Conservation (phyloP, 1,284 basidiomycete species). For the Coriolopsis trogii region DNA sequence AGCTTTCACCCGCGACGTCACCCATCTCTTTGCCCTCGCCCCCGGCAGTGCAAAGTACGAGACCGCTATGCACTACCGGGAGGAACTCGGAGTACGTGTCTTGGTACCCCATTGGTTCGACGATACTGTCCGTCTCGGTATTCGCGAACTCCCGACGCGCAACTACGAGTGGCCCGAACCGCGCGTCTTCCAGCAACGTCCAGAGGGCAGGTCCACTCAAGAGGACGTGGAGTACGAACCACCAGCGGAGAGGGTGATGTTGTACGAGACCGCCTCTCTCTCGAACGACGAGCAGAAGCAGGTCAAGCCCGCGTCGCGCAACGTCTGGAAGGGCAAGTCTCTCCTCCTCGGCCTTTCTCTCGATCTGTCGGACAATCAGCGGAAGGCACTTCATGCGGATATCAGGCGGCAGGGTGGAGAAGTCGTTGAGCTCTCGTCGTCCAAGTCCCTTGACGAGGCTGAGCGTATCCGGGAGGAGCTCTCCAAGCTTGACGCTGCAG, state of each 20-base stretch:
- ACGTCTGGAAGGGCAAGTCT: constrained; percentile 51
- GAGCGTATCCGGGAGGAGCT: constrained; percentile 39
- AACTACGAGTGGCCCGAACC: constrained; percentile 80
- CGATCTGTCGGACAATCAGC: constrained; percentile 50
- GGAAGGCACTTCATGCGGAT: constrained; percentile 56
- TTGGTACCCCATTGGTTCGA: constrained; percentile 86
- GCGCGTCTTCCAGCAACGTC: constrained; percentile 41
- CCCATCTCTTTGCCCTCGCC: constrained; percentile 76
- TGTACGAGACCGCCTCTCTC: constrained; percentile 45
- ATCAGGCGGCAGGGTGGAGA: constrained; percentile 61
- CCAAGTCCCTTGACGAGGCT: constrained; percentile 29
- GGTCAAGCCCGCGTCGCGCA: constrained; percentile 19
- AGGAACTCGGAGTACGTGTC: constrained; percentile 58
- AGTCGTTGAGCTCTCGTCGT: constrained; percentile 43
- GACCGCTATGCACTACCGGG: constrained; percentile 61
- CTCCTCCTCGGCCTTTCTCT: constrained; percentile 65
- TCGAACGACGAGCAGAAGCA: constrained; percentile 23
- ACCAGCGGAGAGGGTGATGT: constrained; percentile 43
- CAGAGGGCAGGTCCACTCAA: constrained; percentile 24
- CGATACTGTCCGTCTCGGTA: constrained; percentile 69
- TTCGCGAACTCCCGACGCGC: constrained; percentile 54
- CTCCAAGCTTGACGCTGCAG: constrained; percentile 49
- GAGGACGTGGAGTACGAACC: constrained; percentile 35
- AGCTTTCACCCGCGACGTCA: constrained; percentile 80
- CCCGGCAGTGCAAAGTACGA: constrained; percentile 57